These are phyloP conservation scores for Podaxis sp. DNA, from an alignment of 768 basidiomycete species.

Conservation along the genomic window DNA sequence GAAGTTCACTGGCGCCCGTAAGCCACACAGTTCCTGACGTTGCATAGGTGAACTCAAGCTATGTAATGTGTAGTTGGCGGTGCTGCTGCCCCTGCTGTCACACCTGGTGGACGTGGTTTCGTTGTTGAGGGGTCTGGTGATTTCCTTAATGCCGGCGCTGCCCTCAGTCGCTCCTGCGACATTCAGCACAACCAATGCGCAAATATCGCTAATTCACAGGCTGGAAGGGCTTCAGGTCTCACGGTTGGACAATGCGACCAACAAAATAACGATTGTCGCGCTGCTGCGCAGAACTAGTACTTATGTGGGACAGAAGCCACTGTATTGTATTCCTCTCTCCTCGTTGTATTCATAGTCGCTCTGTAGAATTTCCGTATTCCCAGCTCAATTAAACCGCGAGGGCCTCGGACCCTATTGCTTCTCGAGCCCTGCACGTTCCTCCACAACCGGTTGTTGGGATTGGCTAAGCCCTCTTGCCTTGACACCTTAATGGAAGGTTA, in stretches of 20 bases:
- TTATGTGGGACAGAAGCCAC: no score
- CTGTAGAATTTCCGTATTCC: background rate
- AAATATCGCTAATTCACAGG: conserved; percentile 45
- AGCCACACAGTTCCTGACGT: conserved; percentile 16
- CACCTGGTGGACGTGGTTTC: conserved; percentile 46
- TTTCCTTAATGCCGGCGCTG: conserved; percentile 48
- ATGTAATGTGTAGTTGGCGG: conserved; percentile 37
- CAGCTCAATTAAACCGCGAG: background rate
- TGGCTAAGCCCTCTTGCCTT: no score
- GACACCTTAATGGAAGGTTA: no score
- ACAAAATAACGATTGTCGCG: conserved; percentile 33
- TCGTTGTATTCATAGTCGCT: background rate
- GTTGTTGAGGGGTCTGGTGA: conserved; percentile 38
- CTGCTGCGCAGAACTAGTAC: conserved; percentile 18
- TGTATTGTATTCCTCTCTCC: background rate
- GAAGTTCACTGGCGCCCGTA: conserved; percentile 49
- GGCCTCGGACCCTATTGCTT: background rate
- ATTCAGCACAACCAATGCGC: conserved; percentile 57
- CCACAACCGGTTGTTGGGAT: no score
- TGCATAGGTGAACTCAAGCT: background rate
- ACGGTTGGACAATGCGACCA: conserved; percentile 37
- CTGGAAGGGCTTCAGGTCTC: conserved; percentile 33
- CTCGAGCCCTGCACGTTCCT: no score
- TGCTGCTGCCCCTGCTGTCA: conserved; percentile 40
- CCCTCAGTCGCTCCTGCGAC: conserved; percentile 57